phyloP scores from a whole-genome alignment of 495 filamentous ascomycete genomes.

The Xylaria palmicola region DNA sequence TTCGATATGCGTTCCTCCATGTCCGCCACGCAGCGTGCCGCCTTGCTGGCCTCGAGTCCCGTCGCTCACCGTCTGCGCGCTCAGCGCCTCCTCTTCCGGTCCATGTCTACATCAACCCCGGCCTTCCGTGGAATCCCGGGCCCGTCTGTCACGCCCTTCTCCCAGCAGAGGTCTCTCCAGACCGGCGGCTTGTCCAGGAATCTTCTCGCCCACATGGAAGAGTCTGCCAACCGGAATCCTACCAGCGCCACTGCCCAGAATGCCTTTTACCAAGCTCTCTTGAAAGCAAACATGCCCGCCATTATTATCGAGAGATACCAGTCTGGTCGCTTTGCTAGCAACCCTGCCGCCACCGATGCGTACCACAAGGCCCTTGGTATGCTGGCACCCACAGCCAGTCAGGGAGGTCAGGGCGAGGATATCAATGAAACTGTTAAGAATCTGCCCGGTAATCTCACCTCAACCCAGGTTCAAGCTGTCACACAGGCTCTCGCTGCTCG shows the following conservation, averaged over 20 bases:
- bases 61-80: slow-evolving; percentile 23
- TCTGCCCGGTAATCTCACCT: slow-evolving; percentile 41
- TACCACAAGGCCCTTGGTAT: slow-evolving; percentile 74
- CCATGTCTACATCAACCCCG: slow-evolving; percentile 26
- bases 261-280: slow-evolving; percentile 88
- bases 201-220: slow-evolving; percentile 61
- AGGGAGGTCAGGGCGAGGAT: slow-evolving; percentile 32
- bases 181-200: slow-evolving; percentile 44
- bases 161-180: slow-evolving; percentile 40
- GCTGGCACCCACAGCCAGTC: slow-evolving; percentile 41
- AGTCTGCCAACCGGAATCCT: slow-evolving; percentile 87
- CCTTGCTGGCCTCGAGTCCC: slow-evolving; percentile 29
- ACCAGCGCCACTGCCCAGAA: slow-evolving; percentile 82
- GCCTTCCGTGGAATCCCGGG: slow-evolving; percentile 20
- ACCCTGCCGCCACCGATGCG: slow-evolving; percentile 65
- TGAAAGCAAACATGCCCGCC: slow-evolving; percentile 86
- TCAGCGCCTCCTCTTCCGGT: slow-evolving; percentile 16
- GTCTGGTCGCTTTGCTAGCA: slow-evolving; percentile 78
- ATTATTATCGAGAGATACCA: slow-evolving; percentile 89
- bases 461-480: slow-evolving; percentile 75
- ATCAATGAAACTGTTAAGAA: slow-evolving; percentile 30
- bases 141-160: slow-evolving; percentile 16
- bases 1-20: slow-evolving; percentile 35
- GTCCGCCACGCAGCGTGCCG: slow-evolving; percentile 26
- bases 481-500: slow-evolving; percentile 84